phyloP scores from a whole-genome alignment of 306 rosid species.

The Rubus idaeus region DNA sequence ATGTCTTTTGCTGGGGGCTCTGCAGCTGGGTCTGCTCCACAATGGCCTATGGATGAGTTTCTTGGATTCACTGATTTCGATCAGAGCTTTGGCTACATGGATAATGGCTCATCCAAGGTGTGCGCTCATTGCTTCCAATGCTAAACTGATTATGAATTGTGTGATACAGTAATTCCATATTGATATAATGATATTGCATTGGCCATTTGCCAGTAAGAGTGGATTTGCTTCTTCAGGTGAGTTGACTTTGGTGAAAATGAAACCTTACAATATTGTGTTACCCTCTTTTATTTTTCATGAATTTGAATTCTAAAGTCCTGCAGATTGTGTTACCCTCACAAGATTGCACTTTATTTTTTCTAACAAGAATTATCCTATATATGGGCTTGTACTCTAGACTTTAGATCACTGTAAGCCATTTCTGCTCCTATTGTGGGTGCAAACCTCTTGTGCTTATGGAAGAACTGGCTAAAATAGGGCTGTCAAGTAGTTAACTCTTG shows the following conservation, averaged over 20 bases:
- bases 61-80: slow-evolving; percentile 58
- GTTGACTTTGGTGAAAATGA: background rate
- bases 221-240: background rate
- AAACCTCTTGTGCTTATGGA: background rate
- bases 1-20: slow-evolving; percentile 62
- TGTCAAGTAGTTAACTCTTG: background rate
- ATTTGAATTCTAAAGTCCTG: background rate
- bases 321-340: background rate
- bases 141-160: background rate
- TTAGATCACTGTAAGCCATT: background rate
- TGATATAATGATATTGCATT: background rate
- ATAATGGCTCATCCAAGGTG: slow-evolving; percentile 78
- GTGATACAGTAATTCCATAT: background rate
- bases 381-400: background rate
- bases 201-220: background rate
- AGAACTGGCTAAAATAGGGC: background rate
- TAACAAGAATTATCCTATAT: background rate
- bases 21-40: slow-evolving; percentile 53
- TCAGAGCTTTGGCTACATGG: slow-evolving; percentile 62
- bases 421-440: background rate
- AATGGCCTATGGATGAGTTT: slow-evolving; percentile 74
- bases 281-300: background rate
- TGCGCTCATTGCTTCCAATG: slow-evolving; percentile 5
- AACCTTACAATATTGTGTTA: background rate
- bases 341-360: background rate